Base-by-base conservation (phyloP, 140 eudicot genomes). In the Oenanthe javanica region DNA sequence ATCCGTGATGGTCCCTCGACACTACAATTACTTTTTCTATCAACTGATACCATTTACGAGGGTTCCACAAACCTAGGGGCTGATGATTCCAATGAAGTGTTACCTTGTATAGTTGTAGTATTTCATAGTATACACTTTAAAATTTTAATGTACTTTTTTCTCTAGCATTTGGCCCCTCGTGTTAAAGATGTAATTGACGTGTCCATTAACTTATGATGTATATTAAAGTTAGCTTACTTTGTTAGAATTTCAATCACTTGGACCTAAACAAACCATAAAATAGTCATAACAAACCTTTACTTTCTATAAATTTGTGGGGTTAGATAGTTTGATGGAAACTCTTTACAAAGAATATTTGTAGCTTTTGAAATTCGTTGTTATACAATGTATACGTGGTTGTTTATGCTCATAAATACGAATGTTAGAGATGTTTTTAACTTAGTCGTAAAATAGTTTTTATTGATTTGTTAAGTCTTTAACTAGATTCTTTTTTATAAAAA, bases 131-230 rank as follows among this genome's bases (percentile, higher is more conserved):
- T 31, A 10, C 42, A 46, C 51, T 46, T 74, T 31, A 27, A 66
- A 25, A 11, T 10, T 66, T 66, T 25, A 4, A 75, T 49, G 45
- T 75, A 48, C 13, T 47, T 25, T 48, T 31, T 27, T 27, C 12
- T 6, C n/a, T 50, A 1, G 11, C 51, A 38, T 10, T 48, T 23
- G 78, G 63, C 12, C 63, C 78, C 78, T 48, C 61, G 14, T 75
- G n/a, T 75, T 75, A 75, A 48, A 75, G 78, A 27, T 75, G 78
- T 25, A 8, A 73, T 21, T 46, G 54, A 73, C n/a, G 77, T 73
- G 77, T 73, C 77, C 77, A 73, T 46, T 1, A 73, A 73, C 40
- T 73, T 46, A 4, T 46, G 40, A 16, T 10, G 31, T 31, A 3
- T n/a, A 72, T 46, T 72, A 21, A 45, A 43, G 54, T 73, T 73